Percentiles rank a stretch among this genome's conserved stretches.
These are phyloP conservation scores for Tolypocladium sp. DNA, from an alignment of 2,329 filamentous ascomycete species.

Conservation along the genomic window DNA sequence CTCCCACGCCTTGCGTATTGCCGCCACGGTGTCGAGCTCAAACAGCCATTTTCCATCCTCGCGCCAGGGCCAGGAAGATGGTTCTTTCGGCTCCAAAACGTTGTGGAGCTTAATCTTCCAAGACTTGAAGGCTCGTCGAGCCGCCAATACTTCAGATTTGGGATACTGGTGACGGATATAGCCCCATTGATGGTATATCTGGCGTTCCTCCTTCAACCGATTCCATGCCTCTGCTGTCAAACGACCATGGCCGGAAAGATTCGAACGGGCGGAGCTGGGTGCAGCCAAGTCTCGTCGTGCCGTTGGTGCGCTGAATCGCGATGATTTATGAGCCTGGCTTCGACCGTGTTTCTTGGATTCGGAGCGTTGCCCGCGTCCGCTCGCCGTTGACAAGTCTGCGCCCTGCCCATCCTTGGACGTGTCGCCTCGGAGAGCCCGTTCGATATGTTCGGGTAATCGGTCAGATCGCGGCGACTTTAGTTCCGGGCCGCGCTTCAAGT, in stretches of 20 bases:
- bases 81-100: conserved; percentile 8
- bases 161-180: conserved; percentile 18
- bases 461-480: background rate
- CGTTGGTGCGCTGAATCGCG: background rate
- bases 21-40: conserved; percentile 14
- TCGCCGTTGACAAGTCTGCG: background rate
- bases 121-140: conserved; percentile 14
- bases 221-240: background rate
- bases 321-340: background rate
- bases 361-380: background rate
- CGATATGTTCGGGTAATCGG: background rate
- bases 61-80: conserved; percentile 14
- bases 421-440: background rate
- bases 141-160: conserved; percentile 10
- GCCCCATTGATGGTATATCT: conserved; percentile 20
- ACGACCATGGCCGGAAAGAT: background rate
- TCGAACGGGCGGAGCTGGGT: background rate
- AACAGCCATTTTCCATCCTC: conserved; percentile 19
- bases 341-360: background rate
- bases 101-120: conserved; percentile 18
- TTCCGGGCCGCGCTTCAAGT: background rate
- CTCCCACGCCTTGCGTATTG: conserved; percentile 25
- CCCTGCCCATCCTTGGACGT: background rate
- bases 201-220: background rate
- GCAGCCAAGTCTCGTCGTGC: background rate